Percentiles rank a stretch among this genome's conserved stretches.
These are phyloP conservation scores for Chenopodium berlandieri DNA, from an alignment of 148 eudicot genomes.

Conservation along the genomic window DNA sequence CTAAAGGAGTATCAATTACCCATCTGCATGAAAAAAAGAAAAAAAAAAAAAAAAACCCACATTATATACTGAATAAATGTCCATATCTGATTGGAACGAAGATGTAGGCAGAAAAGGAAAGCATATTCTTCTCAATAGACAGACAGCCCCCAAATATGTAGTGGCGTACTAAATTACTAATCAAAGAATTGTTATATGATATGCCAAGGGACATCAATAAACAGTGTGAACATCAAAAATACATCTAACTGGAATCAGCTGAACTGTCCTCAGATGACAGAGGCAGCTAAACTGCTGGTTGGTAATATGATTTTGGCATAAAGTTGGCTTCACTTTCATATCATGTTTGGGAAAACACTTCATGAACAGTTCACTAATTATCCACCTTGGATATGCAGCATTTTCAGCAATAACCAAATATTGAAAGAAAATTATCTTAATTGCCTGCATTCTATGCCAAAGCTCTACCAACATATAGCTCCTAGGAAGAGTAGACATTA, in stretches of 20 bases:
- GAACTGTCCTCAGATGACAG: neutral
- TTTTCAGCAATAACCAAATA: neutral
- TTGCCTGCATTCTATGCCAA: neutral
- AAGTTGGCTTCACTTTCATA: neutral
- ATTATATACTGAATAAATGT: conserved; percentile 6
- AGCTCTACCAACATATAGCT: neutral
- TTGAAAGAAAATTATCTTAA: neutral
- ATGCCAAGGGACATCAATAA: neutral
- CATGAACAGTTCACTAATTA: neutral
- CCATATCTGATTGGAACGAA: neutral
- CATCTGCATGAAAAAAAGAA: conserved; percentile 60
- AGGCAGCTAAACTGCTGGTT: neutral
- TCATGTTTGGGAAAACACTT: neutral
- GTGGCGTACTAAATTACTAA: neutral
- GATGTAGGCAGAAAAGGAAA: neutral
- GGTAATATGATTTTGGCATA: too few species aligned
- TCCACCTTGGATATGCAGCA: neutral
- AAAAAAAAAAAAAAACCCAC: neutral
- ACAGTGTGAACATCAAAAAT: neutral
- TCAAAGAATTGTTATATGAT: neutral
- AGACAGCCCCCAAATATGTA: neutral
- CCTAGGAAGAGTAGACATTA: neutral
- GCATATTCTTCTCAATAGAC: neutral
- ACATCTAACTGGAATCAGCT: neutral
- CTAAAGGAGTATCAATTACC: conserved; percentile 84